Evolutionary conservation across 2,329 filamentous ascomycete species (phyloP), one percentile per base, ranked within the genome.

Genomic region (Colletotrichum incanum): DNA sequence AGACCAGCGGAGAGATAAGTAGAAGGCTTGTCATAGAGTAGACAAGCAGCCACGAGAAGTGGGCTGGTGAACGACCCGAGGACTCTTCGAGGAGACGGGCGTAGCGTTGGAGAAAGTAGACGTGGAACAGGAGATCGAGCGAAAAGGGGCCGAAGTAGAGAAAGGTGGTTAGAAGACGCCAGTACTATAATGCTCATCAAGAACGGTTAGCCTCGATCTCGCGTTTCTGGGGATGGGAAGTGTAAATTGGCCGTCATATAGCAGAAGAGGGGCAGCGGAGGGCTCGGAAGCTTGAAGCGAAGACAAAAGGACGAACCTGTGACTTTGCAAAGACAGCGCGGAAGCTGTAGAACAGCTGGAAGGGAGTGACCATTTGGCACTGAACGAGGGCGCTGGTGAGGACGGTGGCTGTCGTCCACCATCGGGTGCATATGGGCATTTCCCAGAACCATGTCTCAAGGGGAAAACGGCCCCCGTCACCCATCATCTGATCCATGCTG

Each of bases 371-470:
- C 81, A 98, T 92, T 78, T 97, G 92, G 84, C 95, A 98, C 83
- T 98, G 96, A 6, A 98, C 95, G 76, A 98, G 85, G 20, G 95
- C 91, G 76, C 95, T 97, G 14, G 93, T 96, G 70, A 94, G 86
- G 52, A 98, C 91, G 0, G 95, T 97, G 5, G 95, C 95, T 31
- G 94, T 95, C 28, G 96, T 98, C 96, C 96, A 99, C 92, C 94
- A 97, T 73, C 96, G 88, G 47, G 96, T 99, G 83, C 95, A 97
- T 34, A 96, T 91, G 4, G 96, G 96, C 93, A 98, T 98, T 82
- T 99, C 96, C 89, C 94, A 98, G 83, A 98, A 98, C 96, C 96
- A 99, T 76, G 96, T 93, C 83, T 98, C 96, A 9, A 99, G 88
- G 52, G 96, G 96, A 79, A 98, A 86, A 65, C 88, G 86, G 71